Base-by-base conservation (phyloP, 352 stramenopile species). In the Phytophthora colocasiae region DNA sequence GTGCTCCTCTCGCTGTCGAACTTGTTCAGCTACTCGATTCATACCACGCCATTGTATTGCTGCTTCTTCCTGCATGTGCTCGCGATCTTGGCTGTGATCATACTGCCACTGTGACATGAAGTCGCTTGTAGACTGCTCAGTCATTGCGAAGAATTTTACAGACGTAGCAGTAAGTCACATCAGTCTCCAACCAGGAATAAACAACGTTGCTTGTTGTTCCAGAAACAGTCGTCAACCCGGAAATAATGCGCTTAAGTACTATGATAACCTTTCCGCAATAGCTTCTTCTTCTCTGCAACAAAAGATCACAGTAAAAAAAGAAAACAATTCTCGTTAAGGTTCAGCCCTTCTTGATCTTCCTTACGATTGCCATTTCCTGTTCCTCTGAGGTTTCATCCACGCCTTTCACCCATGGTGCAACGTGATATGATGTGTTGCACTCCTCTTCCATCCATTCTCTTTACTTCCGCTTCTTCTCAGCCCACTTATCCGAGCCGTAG, bases 401-500 rank as follows among this genome's bases (percentile, higher is more conserved):
- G 22, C 36, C 61, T 52, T 46, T 31, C 39, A 6, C 7, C 44
- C 38, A 29, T 49, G 15, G 24, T 46, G 60, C 36, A 51, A 46
- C 55, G 58, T 60, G 47, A 65, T 62, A 58, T 62, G 60, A 57
- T 67, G 55, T 48, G 50, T 63, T 67, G 54, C 44, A 67, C 14
- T 58, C 50, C 57, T 51, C 26, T 39, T 48, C 34, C 34, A 14
- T 19, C 31, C 36, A 24, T 17, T 19, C 24, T 11, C 32, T 43
- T n/a, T 74, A 84, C 69, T 81, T 81, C 44, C 60, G 52, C 51
- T 82, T 80, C 56, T 81, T 81, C 69, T 85, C 76, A 3, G 62
- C 69, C 68, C 79, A 78, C 66, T 86, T 89, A 71, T 93, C 83
- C 29, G 59, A 73, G 44, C 81, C 75, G 70, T 93, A 92, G 26